Base-by-base conservation (phyloP, 2,329 filamentous ascomycete species). In the Emericellopsis atlantica region DNA sequence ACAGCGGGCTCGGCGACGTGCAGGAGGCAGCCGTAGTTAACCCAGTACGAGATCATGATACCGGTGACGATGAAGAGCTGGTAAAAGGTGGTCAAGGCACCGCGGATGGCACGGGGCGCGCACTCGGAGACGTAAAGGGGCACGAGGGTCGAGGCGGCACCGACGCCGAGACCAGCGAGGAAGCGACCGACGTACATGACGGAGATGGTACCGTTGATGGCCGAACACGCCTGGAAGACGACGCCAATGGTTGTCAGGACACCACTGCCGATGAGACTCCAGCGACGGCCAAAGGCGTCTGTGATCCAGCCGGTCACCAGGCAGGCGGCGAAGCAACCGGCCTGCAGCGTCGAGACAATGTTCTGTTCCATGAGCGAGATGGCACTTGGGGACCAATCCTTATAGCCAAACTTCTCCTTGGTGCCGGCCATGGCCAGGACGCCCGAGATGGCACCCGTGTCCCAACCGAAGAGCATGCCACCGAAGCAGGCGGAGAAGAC, bases 311-410 rank as follows among this genome's bases (percentile, higher is more conserved):
- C 67, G 6, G 71, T 70, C 41, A 73, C 45, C 46, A 84, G 65
- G 44, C 76, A 76, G 31, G 79, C 78, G 40, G 73, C 64, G 55
- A 84, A 83, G 46, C 76, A 81, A 39, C 80, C 80, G 34, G 72
- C 79, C 58, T 84, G 79, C 9, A 84, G 68, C 1, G 75, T 80
- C n/a, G 78, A 81, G 23, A 83, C 81, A 43, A 85, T 67, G 46
- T 82, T 83, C 47, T 79, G 75, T 37, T 70, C 71, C 37, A 81
- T 61, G 48, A 77, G 69, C 24, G 72, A 70, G 48, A 56, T 58
- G 29, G 51, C 51, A n/a, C 48, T 40, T 11, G 48, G 41, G 5
- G 49, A 47, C 36, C 46, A 47, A 45, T 52, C 16, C 22, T 47
- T 48, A 37, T 63, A 65, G 34, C 59, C 57, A 43, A 57, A 65